Evolutionary conservation across 2,329 filamentous ascomycete genomes (phyloP).

Genomic region (Bipolaris victoriae): DNA sequence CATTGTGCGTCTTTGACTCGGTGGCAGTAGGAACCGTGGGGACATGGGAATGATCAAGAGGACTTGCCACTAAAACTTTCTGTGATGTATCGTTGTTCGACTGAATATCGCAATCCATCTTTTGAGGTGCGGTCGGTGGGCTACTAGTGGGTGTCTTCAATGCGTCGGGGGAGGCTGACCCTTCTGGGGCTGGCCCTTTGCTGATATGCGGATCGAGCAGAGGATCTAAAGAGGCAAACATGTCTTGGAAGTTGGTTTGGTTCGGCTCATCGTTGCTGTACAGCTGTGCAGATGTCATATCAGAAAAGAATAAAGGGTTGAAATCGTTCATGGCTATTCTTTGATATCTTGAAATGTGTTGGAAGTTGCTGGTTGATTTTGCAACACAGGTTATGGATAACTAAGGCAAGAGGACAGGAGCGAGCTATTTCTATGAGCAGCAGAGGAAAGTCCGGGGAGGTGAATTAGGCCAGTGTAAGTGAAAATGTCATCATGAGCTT

Average conservation of each 20-base stretch:
- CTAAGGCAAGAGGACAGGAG: neutral
- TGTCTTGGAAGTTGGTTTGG: neutral
- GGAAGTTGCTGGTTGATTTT: neutral
- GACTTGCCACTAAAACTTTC: too few species aligned
- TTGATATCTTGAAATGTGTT: neutral
- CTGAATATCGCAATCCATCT: neutral
- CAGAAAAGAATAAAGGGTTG: neutral
- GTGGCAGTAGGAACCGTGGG: neutral
- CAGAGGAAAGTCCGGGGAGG: neutral
- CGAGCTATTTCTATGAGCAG: neutral
- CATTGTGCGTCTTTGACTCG: neutral
- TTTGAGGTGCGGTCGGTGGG: neutral
- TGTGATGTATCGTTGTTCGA: neutral
- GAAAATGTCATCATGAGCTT: neutral
- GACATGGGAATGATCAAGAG: neutral
- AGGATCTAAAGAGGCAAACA: neutral
- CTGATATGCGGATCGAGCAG: neutral
- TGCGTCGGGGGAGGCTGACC: neutral
- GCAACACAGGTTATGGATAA: too few species aligned
- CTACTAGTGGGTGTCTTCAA: neutral
- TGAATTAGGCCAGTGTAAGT: neutral
- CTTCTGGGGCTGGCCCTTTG: neutral
- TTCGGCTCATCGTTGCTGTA: neutral
- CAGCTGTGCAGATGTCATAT: neutral
- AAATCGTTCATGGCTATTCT: neutral